Evolutionary conservation across 2,329 filamentous ascomycete genomes (phyloP).

Genomic region (Emergomyces africanus): DNA sequence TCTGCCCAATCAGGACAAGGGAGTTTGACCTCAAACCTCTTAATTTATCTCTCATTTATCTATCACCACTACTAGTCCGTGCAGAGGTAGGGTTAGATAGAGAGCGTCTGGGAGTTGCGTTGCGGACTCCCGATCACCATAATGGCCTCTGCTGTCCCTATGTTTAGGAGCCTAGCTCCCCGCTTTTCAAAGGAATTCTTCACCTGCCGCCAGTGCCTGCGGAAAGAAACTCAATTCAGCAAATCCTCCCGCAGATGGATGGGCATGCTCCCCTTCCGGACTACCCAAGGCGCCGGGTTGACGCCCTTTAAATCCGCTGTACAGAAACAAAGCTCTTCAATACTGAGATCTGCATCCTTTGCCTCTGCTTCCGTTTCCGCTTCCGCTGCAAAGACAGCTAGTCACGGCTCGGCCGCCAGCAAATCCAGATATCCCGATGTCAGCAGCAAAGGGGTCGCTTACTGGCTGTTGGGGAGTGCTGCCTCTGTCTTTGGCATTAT

Average conservation of each 20-base stretch:
- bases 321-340: constrained; percentile 2
- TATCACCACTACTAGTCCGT: background rate
- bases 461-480: constrained; percentile 86
- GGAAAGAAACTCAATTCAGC: constrained; percentile 16
- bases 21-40: background rate
- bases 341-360: constrained; percentile 5
- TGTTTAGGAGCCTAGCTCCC: constrained; percentile 23
- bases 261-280: constrained; percentile 17
- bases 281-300: constrained; percentile 11
- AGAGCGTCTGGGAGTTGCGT: background rate
- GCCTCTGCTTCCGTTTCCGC: background rate
- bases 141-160: constrained; percentile 18
- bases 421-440: constrained; percentile 43
- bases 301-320: constrained; percentile 16
- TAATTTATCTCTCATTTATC: no score
- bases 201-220: constrained; percentile 31
- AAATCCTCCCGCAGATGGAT: constrained; percentile 22
- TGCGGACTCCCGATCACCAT: constrained; percentile 20
- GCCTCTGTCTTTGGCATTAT: constrained; percentile 95
- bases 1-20: background rate
- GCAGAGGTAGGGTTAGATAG: background rate
- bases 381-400: constrained; percentile 4
- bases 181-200: constrained; percentile 28
- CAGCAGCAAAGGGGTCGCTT: constrained; percentile 65
- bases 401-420: constrained; percentile 12